Evolutionary conservation across 441 rosid genomes (phyloP).

Genomic region (Capsella rubella): DNA sequence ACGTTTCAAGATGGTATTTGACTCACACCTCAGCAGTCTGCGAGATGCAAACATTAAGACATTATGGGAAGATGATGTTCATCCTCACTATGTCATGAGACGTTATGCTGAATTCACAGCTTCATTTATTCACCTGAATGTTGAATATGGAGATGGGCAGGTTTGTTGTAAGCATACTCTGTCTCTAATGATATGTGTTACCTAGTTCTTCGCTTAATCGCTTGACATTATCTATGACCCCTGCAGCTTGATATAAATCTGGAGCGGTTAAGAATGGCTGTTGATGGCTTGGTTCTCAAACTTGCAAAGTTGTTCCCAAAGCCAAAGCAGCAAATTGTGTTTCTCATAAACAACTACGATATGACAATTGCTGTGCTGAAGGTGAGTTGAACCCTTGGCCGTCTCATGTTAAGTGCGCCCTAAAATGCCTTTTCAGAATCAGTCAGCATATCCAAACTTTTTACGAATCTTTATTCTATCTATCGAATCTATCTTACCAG

Average conservation of each 20-base stretch:
- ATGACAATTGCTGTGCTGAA: slow-evolving; percentile 87
- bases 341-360: slow-evolving; percentile 95
- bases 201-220: slow-evolving; percentile 15
- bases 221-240: slow-evolving; percentile 20
- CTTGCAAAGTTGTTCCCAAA: slow-evolving; percentile 81
- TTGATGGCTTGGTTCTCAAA: slow-evolving; percentile 89
- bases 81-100: slow-evolving; percentile 99
- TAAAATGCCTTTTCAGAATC: slow-evolving; percentile 9
- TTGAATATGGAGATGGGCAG: slow-evolving; percentile 98
- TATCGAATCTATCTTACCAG: neutral
- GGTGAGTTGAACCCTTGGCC: slow-evolving; percentile 33
- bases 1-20: slow-evolving; percentile 97
- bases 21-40: slow-evolving; percentile 89
- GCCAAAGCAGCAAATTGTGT: slow-evolving; percentile 83
- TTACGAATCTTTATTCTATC: neutral
- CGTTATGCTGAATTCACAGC: slow-evolving; percentile 99
- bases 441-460: slow-evolving; percentile 14
- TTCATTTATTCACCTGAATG: slow-evolving; percentile 95
- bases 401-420: slow-evolving; percentile 3
- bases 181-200: slow-evolving; percentile 15
- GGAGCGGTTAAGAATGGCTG: slow-evolving; percentile 96
- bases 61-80: slow-evolving; percentile 98
- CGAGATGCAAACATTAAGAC: slow-evolving; percentile 91
- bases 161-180: slow-evolving; percentile 50
- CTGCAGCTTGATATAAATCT: slow-evolving; percentile 96